Percentiles rank a stretch among this genome's conserved stretches.
Conservation (phyloP, 2,329 filamentous ascomycete species). For the Microsporum audouinii region DNA sequence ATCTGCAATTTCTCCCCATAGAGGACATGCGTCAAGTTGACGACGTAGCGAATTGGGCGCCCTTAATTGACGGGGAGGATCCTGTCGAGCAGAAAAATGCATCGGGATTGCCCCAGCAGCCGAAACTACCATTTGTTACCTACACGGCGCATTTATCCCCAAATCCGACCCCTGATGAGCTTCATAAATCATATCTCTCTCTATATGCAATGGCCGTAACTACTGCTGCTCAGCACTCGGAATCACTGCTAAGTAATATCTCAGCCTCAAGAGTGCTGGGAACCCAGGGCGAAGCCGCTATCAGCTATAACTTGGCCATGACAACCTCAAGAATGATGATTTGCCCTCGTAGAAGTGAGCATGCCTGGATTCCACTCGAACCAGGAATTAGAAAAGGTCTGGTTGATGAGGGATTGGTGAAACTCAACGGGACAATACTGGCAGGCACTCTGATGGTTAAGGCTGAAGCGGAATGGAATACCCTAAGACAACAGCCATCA, state of each 20-base stretch:
- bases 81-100: neutral
- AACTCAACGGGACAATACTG: slow-evolving; percentile 47
- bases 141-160: slow-evolving; percentile 35
- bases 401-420: slow-evolving; percentile 30
- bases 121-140: slow-evolving; percentile 39
- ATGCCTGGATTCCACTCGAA: slow-evolving; percentile 30
- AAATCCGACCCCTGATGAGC: slow-evolving; percentile 28
- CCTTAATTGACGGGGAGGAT: slow-evolving; percentile 35
- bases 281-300: slow-evolving; percentile 28
- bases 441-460: slow-evolving; percentile 51
- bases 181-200: slow-evolving; percentile 31
- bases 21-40: slow-evolving; percentile 29
- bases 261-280: slow-evolving; percentile 3
- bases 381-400: slow-evolving; percentile 24
- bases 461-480: slow-evolving; percentile 42
- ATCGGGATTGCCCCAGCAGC: slow-evolving; percentile 16
- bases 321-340: slow-evolving; percentile 44
- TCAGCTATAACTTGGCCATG: slow-evolving; percentile 51
- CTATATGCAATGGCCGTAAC: slow-evolving; percentile 27
- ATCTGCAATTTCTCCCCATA: slow-evolving; percentile 39
- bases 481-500: slow-evolving; percentile 31
- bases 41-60: slow-evolving; percentile 30
- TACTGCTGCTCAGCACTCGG: neutral
- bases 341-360: slow-evolving; percentile 39
- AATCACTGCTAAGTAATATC: slow-evolving; percentile 2